Evolutionary conservation across 1,284 basidiomycete species (phyloP), one percentile per base, ranked within the genome.

Genomic region (Blastosporella zonata): DNA sequence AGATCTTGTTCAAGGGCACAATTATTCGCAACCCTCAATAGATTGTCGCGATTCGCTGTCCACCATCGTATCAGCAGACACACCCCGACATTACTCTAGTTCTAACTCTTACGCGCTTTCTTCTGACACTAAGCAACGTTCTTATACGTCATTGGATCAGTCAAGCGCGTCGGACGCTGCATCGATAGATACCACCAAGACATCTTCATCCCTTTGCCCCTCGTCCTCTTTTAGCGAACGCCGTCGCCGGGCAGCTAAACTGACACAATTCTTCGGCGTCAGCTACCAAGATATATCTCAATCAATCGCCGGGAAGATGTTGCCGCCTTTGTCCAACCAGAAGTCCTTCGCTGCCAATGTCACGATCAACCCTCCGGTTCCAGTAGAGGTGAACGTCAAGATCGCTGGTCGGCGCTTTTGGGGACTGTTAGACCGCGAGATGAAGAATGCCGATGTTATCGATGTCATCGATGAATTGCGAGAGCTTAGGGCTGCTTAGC

Each of bases 191-290:
- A 9, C 20, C 29, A 34, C 36, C 36, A 48, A 47, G 1, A 17
- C 23, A 2, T 38, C 47, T 43, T 34, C 40, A 17, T 27, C 48
- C 18, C 28, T 37, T 6, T 23, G 8, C n/a, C 44, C 43, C 9
- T 28, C 54, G 25, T 29, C 46, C 38, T 46, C 53, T 17, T 54
- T 53, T 35, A 47, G 74, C 13, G 38, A 49, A 23, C 54, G 54
- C 21, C 52, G 54, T 38, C 62, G 69, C n/a, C 72, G 78, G 33
- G 75, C 73, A 17, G 74, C 73, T 47, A 82, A 82, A 61, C 64
- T 82, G 39, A 70, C 74, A 6, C 71, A 72, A 35, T 82, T 82
- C 62, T 82, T 84, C 60, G 82, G 81, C 5, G 79, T 83, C 25
- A 69, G 66, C 23, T 73, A 75, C 56, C 68, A 73, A 43, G 74